Conservation (phyloP, 257 asterid species). For the Ligustrum vulgare region DNA sequence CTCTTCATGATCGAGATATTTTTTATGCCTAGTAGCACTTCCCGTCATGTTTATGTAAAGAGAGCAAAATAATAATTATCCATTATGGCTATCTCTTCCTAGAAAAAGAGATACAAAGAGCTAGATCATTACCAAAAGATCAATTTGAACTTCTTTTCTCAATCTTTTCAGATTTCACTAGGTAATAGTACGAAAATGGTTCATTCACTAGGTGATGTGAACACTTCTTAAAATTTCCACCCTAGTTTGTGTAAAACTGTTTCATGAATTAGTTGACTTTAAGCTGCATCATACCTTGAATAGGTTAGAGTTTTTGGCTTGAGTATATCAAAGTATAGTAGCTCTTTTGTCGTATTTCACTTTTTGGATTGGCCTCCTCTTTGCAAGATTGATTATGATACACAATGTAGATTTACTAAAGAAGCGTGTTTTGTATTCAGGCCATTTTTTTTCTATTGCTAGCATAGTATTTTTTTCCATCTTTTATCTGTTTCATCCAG, state of each 20-base stretch:
- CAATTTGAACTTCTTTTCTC: background rate
- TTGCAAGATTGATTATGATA: background rate
- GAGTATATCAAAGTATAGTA: background rate
- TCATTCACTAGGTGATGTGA: background rate
- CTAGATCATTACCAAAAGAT: background rate
- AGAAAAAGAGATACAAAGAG: background rate
- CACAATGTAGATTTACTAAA: background rate
- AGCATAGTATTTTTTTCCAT: background rate
- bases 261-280: background rate
- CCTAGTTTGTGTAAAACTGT: background rate
- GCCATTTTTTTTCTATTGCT: background rate
- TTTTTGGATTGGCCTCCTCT: background rate
- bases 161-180: background rate
- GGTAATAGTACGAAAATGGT: background rate
- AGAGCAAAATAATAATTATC: background rate
- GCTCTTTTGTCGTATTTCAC: background rate
- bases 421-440: background rate
- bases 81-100: background rate
- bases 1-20: background rate
- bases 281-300: background rate
- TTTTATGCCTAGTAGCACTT: conserved; percentile 1
- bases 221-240: background rate
- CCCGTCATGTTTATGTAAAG: background rate
- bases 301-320: background rate
- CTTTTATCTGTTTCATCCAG: background rate